phyloP scores from a whole-genome alignment of 345 rosid species.

The Eucalyptus brandiana region DNA sequence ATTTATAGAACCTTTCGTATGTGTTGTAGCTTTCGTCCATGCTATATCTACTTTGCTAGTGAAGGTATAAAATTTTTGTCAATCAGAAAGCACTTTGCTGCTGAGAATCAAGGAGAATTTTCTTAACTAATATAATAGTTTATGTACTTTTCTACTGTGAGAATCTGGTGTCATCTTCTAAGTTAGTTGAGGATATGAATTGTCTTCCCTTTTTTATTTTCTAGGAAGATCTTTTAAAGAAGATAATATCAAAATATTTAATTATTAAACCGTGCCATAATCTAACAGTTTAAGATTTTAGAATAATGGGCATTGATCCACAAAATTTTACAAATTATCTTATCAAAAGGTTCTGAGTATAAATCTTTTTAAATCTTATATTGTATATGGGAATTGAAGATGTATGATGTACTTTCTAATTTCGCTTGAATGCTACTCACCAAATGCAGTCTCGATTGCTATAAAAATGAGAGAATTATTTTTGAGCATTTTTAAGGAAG shows the following conservation, averaged over 20 bases:
- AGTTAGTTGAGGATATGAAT: not conserved
- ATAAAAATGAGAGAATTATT: not conserved
- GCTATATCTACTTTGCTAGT: not conserved
- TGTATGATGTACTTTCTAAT: not conserved
- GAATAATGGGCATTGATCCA: not conserved
- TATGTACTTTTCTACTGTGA: not conserved
- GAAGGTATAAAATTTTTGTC: not conserved
- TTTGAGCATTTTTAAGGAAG: not conserved
- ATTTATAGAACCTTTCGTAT: not conserved
- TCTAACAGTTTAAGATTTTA: not conserved
- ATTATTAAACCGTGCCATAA: not conserved
- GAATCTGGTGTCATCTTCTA: not conserved
- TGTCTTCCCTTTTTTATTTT: not conserved
- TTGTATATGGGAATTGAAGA: not conserved
- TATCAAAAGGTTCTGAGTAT: not conserved
- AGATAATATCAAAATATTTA: not conserved
- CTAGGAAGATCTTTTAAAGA: not conserved
- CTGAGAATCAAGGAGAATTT: not conserved
- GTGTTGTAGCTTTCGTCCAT: not conserved
- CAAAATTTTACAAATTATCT: not conserved
- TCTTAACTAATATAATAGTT: not conserved
- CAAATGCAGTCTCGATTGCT: not conserved
- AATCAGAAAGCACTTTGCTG: not conserved
- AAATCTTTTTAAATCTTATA: not conserved
- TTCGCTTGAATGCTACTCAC: not conserved